These are phyloP conservation scores for Aspergillus fischeri DNA, from an alignment of 2,329 filamentous ascomycete genomes.

Conservation along the genomic window DNA sequence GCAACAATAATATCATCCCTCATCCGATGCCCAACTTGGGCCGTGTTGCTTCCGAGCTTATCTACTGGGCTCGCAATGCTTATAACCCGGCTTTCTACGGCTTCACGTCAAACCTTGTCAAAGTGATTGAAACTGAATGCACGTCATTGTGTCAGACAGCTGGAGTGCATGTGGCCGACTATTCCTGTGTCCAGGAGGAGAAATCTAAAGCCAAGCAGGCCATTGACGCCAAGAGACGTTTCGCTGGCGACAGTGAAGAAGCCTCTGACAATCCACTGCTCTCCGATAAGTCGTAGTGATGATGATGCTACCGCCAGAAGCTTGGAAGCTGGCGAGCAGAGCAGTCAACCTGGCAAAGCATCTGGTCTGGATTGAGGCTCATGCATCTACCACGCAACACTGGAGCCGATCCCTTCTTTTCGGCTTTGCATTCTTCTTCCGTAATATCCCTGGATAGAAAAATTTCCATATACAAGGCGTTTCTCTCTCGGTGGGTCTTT, in stretches of 20 bases:
- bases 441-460: not conserved
- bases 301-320: not conserved
- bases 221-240: slow-evolving; percentile 15
- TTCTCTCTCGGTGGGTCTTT: not conserved
- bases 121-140: slow-evolving; percentile 38
- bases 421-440: not conserved
- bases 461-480: not conserved
- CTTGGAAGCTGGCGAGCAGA: not conserved
- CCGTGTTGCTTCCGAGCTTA: slow-evolving; percentile 38
- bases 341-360: not conserved
- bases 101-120: slow-evolving; percentile 33
- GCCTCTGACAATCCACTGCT: not conserved
- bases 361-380: not conserved
- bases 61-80: slow-evolving; percentile 43
- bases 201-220: slow-evolving; percentile 19
- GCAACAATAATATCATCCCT: slow-evolving; percentile 14
- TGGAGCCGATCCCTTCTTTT: not conserved
- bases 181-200: slow-evolving; percentile 19
- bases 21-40: slow-evolving; percentile 31
- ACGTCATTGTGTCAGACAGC: slow-evolving; percentile 31
- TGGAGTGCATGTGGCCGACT: slow-evolving; percentile 33
- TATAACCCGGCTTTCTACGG: slow-evolving; percentile 43
- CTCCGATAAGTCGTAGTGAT: not conserved
- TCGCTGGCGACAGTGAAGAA: not conserved
- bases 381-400: not conserved